Base-by-base conservation (phyloP, 768 basidiomycete species). In the Russula olivacea region DNA sequence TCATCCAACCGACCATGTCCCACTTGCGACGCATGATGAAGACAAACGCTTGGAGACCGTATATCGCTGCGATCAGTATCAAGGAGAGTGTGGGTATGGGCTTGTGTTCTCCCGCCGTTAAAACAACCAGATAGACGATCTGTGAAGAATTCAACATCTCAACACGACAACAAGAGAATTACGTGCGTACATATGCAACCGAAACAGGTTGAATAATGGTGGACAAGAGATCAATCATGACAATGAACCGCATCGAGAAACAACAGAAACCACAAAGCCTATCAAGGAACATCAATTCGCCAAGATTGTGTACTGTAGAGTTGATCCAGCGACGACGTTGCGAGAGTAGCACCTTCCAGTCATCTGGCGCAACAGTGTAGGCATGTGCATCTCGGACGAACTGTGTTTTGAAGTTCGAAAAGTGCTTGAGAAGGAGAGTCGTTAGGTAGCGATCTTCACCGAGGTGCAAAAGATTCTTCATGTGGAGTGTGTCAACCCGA, bases 291-390 rank as follows among this genome's bases (percentile, higher is more conserved):
- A 98, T 78, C 48, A 99, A 79, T 71, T 98, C 96, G 55, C 88
- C 91, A 59, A 99, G 77, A 75, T 99, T 99, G 78, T 99, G 96
- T 12, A 99, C 86, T 0, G 96, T 99, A 19, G 96, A 98, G 78
- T 99, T 99, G 76, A 99, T 99, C 96, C 97, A 99, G 69, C 97
- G 91, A 76, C 96, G 90, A 78, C 96, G 88, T 72, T 99, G 97
- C 9, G 93, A 97, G 23, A 99, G 77, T 57, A 99, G 75, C 28
- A 98, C 87, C 72, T 86, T 87, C 93, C 93, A 97, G 68, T 93
- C 91, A 69, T 96, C 94, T 0, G 96, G 96, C 3, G 96, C 96
- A 17, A 98, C 90, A 0, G 96, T 98, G 72, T 82, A 89, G 0
- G 95, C 97, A 72, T 92, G 88, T 1, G 97, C 95, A 69, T 97